phyloP scores from a whole-genome alignment of 2,329 filamentous ascomycete species.

The Neonectria hederae region DNA sequence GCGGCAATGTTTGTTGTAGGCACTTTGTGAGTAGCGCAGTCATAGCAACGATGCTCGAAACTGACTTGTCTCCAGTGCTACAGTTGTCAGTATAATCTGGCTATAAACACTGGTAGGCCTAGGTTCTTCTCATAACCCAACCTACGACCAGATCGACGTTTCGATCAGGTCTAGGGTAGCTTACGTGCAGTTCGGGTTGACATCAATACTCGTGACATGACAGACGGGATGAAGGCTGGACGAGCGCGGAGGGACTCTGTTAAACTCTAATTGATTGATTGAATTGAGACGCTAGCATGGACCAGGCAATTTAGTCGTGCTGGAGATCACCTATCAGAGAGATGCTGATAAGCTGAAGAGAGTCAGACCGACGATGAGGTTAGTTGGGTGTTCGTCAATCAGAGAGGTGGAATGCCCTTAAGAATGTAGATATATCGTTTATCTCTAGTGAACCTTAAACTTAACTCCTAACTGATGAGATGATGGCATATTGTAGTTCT shows the following conservation, averaged over 20 bases:
- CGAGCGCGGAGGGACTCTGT: background rate
- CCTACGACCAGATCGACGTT: slow-evolving; percentile 43
- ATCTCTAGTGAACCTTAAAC: too few relatives aligned
- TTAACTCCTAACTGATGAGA: too few relatives aligned
- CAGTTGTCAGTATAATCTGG: slow-evolving; percentile 45
- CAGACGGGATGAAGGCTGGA: background rate
- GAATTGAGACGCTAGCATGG: background rate
- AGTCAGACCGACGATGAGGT: too few relatives aligned
- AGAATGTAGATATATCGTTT: too few relatives aligned
- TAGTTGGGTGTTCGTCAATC: too few relatives aligned
- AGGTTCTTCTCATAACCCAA: slow-evolving; percentile 42
- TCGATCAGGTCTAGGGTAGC: slow-evolving; percentile 24
- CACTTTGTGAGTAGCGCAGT: slow-evolving; percentile 45
- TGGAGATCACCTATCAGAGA: background rate
- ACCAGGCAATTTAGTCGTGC: background rate
- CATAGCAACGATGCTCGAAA: fast-evolving
- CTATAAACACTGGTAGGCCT: slow-evolving; percentile 42
- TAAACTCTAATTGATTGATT: background rate
- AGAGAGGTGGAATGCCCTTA: too few relatives aligned
- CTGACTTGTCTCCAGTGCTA: slow-evolving; percentile 37
- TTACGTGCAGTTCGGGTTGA: fast-evolving
- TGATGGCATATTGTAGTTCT: too few relatives aligned
- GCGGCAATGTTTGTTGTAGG: slow-evolving; percentile 56
- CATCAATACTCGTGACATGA: background rate
- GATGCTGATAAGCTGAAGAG: background rate